Percentiles rank a stretch among this genome's conserved stretches.
These are phyloP conservation scores for Tolypocladium pustulatum DNA, from an alignment of 2,329 filamentous ascomycete species.

Conservation along the genomic window DNA sequence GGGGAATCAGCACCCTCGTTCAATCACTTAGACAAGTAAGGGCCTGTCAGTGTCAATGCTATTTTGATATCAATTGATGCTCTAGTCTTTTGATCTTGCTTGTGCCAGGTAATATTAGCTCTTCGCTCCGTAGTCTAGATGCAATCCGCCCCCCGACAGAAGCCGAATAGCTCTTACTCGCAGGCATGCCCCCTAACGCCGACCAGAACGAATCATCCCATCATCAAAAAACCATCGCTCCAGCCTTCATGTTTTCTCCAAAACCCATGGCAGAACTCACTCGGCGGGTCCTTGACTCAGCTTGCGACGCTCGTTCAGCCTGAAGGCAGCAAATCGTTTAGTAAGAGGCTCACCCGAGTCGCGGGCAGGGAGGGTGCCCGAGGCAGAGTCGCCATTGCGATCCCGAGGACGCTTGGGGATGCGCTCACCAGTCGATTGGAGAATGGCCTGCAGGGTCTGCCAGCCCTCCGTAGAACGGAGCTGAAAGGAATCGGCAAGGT, in stretches of 20 bases:
- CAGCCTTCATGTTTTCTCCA: background rate
- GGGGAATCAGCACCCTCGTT: too few relatives aligned
- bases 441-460: constrained; percentile 86
- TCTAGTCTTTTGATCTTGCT: too few relatives aligned
- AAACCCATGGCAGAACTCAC: background rate
- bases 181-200: background rate
- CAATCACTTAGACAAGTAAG: too few relatives aligned
- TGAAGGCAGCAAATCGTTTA: constrained; percentile 58
- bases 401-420: constrained; percentile 61
- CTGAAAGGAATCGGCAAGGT: constrained; percentile 70
- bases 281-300: background rate
- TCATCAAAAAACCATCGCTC: background rate
- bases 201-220: background rate
- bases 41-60: too few relatives aligned
- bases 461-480: constrained; percentile 82
- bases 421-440: constrained; percentile 96
- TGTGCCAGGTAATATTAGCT: background rate
- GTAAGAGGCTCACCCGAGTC: constrained; percentile 44
- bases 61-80: too few relatives aligned
- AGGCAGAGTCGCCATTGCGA: constrained; percentile 21
- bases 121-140: background rate
- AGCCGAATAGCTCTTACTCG: background rate
- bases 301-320: constrained; percentile 37
- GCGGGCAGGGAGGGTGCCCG: constrained; percentile 12
- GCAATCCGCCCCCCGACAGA: background rate